These are phyloP conservation scores for Amoebophrya sp. DNA, from an alignment of 169 alveolate genomes.

Conservation along the genomic window DNA sequence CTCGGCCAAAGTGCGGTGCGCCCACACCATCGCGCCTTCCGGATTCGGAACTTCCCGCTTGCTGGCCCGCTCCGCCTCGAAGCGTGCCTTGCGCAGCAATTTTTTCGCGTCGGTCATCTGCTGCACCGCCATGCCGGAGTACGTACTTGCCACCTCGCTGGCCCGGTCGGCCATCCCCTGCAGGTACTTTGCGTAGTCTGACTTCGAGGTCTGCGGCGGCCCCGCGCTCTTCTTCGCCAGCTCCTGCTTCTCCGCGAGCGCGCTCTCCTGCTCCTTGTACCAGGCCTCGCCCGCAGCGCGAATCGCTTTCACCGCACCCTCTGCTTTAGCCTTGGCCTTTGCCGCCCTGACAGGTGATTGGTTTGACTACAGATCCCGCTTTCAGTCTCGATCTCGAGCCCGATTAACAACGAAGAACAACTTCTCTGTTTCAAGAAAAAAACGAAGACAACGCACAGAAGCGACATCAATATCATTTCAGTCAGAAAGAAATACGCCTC, in stretches of 20 bases:
- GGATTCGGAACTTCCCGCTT: not conserved
- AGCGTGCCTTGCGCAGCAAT: not conserved
- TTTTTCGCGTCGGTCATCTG: not conserved
- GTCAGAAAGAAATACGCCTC: no score
- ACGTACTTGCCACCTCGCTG: not conserved
- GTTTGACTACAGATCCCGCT: no score
- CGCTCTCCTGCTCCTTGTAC: not conserved
- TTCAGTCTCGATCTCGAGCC: no score
- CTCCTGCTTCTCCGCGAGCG: not conserved
- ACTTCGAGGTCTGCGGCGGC: not conserved
- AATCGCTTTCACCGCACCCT: not conserved
- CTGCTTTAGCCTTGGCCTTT: not conserved
- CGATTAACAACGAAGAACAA: no score
- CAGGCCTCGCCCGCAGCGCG: not conserved
- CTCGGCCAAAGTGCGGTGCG: not conserved
- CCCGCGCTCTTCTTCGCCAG: not conserved
- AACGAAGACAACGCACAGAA: no score
- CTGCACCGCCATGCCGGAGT: conserved; percentile 9
- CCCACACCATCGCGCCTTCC: not conserved
- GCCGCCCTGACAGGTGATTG: not conserved
- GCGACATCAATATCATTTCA: no score
- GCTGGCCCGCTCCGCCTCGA: not conserved
- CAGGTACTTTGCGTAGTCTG: not conserved
- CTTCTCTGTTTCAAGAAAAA: no score
- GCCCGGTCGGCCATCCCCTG: not conserved